These are phyloP conservation scores for Sugiyamaella smithiae DNA, from an alignment of 805 yeast species.

Conservation along the genomic window DNA sequence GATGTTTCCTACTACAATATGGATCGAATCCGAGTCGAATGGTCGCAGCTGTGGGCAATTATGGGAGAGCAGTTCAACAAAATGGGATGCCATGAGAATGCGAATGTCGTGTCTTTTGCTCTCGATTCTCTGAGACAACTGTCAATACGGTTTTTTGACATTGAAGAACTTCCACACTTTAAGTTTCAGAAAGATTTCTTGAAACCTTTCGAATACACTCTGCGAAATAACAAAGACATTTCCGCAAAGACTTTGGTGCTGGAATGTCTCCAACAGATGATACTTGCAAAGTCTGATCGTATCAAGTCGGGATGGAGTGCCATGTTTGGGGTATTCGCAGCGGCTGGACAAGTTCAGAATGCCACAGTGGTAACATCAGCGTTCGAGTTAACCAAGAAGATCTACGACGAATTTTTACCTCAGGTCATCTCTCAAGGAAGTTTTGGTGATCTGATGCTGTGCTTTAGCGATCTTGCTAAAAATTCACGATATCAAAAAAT, in stretches of 20 bases:
- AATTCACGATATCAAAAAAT: constrained; percentile 74
- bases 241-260: constrained; percentile 85
- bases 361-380: constrained; percentile 59
- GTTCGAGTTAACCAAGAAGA: constrained; percentile 58
- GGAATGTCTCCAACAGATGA: constrained; percentile 85
- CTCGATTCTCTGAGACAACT: constrained; percentile 91
- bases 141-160: constrained; percentile 85
- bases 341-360: constrained; percentile 60
- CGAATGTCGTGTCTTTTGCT: constrained; percentile 81
- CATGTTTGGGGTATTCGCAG: constrained; percentile 71
- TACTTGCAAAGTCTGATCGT: constrained; percentile 64
- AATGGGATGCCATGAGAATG: constrained; percentile 77
- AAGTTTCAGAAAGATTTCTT: constrained; percentile 93
- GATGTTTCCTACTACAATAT: constrained; percentile 97
- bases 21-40: constrained; percentile 92
- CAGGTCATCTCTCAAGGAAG: constrained; percentile 70
- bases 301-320: constrained; percentile 96
- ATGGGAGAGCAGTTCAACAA: constrained; percentile 87
- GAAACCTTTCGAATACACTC: constrained; percentile 81
- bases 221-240: constrained; percentile 60
- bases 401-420: constrained; percentile 59
- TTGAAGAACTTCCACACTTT: constrained; percentile 93
- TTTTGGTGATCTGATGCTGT: constrained; percentile 59
- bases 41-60: constrained; percentile 93
- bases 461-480: constrained; percentile 78